Conservation (phyloP, 805 yeast species). For the Saturnispora sekii region DNA sequence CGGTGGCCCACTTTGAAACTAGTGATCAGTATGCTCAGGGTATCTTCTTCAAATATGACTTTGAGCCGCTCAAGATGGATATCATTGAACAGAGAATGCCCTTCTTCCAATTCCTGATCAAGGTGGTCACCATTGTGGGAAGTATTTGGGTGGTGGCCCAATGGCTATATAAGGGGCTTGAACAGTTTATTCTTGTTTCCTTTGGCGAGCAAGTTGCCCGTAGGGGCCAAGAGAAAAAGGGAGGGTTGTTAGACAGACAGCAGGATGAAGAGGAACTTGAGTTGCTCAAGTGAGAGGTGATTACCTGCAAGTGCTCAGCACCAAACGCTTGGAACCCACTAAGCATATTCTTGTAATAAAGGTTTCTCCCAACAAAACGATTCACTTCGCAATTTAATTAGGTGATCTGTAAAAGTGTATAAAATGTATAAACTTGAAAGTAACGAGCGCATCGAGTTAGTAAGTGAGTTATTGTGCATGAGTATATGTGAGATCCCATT, state of each 20-base stretch:
- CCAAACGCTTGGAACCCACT: too few species aligned
- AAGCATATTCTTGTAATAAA: too few species aligned
- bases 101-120: constrained; percentile 66
- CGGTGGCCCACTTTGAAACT: constrained; percentile 41
- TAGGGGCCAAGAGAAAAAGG: constrained; percentile 38
- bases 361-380: too few species aligned
- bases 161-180: constrained; percentile 52
- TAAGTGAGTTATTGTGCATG: too few species aligned
- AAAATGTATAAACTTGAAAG: too few species aligned
- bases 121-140: constrained; percentile 73
- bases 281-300: not conserved
- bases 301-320: too few species aligned
- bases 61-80: constrained; percentile 73
- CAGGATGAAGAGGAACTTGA: constrained; percentile 17
- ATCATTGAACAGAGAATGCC: constrained; percentile 65
- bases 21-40: constrained; percentile 48
- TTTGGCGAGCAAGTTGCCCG: constrained; percentile 51
- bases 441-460: too few species aligned
- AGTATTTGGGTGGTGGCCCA: constrained; percentile 66
- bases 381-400: too few species aligned
- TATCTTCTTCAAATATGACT: constrained; percentile 71
- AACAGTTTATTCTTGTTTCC: constrained; percentile 37
- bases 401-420: too few species aligned
- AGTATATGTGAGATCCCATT: too few species aligned
- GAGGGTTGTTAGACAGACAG: constrained; percentile 21